Evolutionary conservation across 768 basidiomycete genomes (phyloP), one percentile per base, ranked within the genome.

Genomic region (Calocybe gangraenosa): DNA sequence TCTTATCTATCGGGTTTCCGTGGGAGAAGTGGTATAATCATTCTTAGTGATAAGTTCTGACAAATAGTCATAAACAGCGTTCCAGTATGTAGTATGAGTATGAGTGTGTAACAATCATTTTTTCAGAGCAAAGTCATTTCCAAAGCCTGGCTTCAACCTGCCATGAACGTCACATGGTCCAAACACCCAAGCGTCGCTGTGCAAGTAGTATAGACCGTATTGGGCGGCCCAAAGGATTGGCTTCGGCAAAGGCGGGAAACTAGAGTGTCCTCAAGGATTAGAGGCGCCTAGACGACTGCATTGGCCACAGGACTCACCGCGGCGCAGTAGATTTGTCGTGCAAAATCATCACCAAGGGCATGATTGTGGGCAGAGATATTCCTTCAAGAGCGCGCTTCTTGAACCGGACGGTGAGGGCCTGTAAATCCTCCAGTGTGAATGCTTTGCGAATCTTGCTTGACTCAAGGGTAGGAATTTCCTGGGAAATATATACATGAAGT

Each of bases 121-220:
- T n/a, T n/a, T n/a, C n/a, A n/a, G n/a, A n/a, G n/a, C n/a, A n/a
- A n/a, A n/a, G n/a, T n/a, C n/a, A n/a, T n/a, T n/a, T n/a, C n/a
- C n/a, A n/a, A n/a, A n/a, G n/a, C n/a, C n/a, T n/a, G 45, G 40
- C 25, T 46, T 50, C 20, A 48, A 22, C 21, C 48, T 58, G 7
- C 64, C 62, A 37, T 53, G 43, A n/a, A 58, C 47, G 52, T 64
- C 63, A 18, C 55, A 53, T 6, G 64, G 59, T 5, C 58, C 64
- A 38, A 64, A 65, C 10, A 48, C 56, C 62, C 65, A 66, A 13
- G 62, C 56, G 5, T 61, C 58, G 10, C 48, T 54, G 37, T 64
- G 53, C 22, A 48, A 55, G 30, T 59, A 44, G 7, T 50, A 61
- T 15, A 62, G 54, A 42, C 51, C 62, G 37, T 56, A 60, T 35